Conservation (phyloP, 495 filamentous ascomycete species). For the Penicillium manginii region DNA sequence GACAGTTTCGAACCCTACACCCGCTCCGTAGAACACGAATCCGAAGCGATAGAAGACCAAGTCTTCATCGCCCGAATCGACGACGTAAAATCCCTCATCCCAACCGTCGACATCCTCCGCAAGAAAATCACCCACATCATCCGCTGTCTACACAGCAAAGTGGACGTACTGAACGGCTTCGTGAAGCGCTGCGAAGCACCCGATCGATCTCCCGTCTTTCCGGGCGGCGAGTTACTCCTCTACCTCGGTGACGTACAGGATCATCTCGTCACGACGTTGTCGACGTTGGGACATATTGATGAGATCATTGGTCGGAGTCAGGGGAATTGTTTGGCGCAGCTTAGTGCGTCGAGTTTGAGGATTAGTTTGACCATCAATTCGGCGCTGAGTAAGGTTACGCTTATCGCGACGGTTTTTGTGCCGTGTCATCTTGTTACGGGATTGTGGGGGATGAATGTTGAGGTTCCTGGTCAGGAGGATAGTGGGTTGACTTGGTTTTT, state of each 20-base stretch:
- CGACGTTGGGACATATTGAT: conserved; percentile 85
- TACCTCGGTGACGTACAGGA: conserved; percentile 96
- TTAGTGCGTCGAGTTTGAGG: conserved; percentile 80
- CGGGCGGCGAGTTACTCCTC: conserved; percentile 84
- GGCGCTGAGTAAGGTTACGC: conserved; percentile 85
- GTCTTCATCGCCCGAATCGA: conserved; percentile 84
- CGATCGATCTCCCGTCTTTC: conserved; percentile 82
- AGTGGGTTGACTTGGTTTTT: conserved; percentile 71
- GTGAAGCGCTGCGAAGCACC: conserved; percentile 86
- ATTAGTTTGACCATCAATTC: conserved; percentile 74
- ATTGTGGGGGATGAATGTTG: conserved; percentile 95
- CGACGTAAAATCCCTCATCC: conserved; percentile 78
- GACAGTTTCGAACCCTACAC: conserved; percentile 88
- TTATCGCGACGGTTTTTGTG: conserved; percentile 90
- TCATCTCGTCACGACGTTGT: conserved; percentile 96
- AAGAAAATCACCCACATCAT: conserved; percentile 91
- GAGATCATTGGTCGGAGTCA: conserved; percentile 89
- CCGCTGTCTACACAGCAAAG: conserved; percentile 85
- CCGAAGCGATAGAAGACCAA: conserved; percentile 88
- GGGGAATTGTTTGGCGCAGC: conserved; percentile 89
- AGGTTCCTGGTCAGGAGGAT: conserved; percentile 67
- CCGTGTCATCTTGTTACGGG: conserved; percentile 90
- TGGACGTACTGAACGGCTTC: conserved; percentile 94
- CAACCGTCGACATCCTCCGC: conserved; percentile 79
- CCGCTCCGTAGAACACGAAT: conserved; percentile 72